A percentile compares a stretch with the other conserved stretches of the same genome.
Conservation (phyloP, 192 early-diverging fungal genomes). For the Backusella macrospora region DNA sequence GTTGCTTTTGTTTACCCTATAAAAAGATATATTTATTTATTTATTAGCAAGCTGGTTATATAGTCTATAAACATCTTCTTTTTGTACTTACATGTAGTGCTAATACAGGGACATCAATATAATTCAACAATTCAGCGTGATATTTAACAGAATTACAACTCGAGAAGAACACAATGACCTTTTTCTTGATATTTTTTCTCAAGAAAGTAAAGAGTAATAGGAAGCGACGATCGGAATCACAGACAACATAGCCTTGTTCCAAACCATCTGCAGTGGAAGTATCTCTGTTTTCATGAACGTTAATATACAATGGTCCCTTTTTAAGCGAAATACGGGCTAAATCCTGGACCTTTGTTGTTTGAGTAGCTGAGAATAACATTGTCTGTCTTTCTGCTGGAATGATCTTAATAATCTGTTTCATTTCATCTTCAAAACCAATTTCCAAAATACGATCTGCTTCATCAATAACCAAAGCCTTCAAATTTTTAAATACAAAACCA, state of each 20-base stretch:
- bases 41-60: neutral
- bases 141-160: constrained; percentile 98
- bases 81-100: constrained; percentile 81
- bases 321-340: constrained; percentile 96
- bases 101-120: constrained; percentile 98
- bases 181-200: constrained; percentile 95
- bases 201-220: constrained; percentile 97
- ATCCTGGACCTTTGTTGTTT: constrained; percentile 98
- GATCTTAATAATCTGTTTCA: constrained; percentile 96
- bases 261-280: constrained; percentile 93
- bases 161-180: constrained; percentile 98
- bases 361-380: constrained; percentile 99
- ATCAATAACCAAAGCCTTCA: constrained; percentile 92
- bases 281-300: constrained; percentile 97
- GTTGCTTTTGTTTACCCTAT: constrained; percentile 93
- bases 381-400: constrained; percentile 93
- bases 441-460: constrained; percentile 99
- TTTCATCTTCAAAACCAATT: constrained; percentile 98
- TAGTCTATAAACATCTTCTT: neutral
- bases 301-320: constrained; percentile 96
- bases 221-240: constrained; percentile 91
- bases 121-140: constrained; percentile 96
- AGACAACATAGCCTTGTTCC: constrained; percentile 98
- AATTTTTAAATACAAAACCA: constrained; percentile 94
- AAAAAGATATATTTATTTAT: too few species aligned